Evolutionary conservation across 805 yeast genomes (phyloP), one percentile per base, ranked within the genome.

Genomic region (Brettanomyces nanus): DNA sequence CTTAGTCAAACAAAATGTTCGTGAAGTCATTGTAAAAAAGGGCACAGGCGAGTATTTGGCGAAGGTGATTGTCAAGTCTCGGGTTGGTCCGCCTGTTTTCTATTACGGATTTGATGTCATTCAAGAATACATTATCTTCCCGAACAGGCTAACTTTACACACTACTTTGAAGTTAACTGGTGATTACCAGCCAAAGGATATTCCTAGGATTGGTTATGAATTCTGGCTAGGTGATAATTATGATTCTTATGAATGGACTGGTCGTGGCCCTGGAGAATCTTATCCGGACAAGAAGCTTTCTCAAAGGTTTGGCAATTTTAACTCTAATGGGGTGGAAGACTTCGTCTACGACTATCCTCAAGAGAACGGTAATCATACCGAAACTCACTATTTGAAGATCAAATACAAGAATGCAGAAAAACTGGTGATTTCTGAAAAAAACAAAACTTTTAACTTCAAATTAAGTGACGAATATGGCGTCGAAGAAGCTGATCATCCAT

Each of bases 261-360:
- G 33, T n/a, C 33, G 33, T 30, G 33, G 33, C 11, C 33, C 33
- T 6, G 33, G 33, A n/a, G 33, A 30, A 30, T 30, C 33, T 9
- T 30, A 30, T 30, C 33, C 33, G 14, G 33, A 30, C 18, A 30
- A 30, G 19, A 30, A 30, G 20, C 11, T 13, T 6, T 30, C 33
- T 6, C 33, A 30, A 15, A 30, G 18, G 19, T 30, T 30, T 30
- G 33, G 33, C 11, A 6, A 15, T n/a, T 30, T n/a, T 19, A 15
- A 17, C 6, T 30, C 33, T 15, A 10, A 30, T 9, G 19, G 18
- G 13, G 19, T 30, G 14, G 17, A 11, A 9, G 13, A 13, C 11
- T 30, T 30, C 19, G 33, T 30, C 33, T 30, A 30, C 20, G 33
- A 30, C 11, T 30, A 30, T 30, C 33, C 33, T 9, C 33, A 30